phyloP scores from a whole-genome alignment of 1,284 basidiomycete species.

The Paramarasmius palmivorus region DNA sequence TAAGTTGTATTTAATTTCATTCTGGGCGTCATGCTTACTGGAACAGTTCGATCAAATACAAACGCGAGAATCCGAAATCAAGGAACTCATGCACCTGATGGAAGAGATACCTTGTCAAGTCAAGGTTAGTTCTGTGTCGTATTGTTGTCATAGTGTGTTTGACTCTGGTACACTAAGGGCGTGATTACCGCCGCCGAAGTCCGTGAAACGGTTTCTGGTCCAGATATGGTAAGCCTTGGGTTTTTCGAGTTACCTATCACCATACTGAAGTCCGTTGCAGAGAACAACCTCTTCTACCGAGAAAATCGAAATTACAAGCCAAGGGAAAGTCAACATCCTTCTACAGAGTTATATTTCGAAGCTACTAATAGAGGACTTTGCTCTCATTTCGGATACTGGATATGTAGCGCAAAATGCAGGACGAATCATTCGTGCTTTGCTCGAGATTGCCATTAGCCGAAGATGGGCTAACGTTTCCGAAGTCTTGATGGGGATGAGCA shows the following conservation, averaged over 20 bases:
- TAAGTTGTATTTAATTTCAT: conserved; percentile 30
- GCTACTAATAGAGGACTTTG: conserved; percentile 89
- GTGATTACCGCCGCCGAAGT: neutral
- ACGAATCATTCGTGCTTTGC: conserved; percentile 89
- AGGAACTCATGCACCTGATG: conserved; percentile 80
- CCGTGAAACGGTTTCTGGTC: conserved; percentile 2
- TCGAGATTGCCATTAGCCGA: conserved; percentile 92
- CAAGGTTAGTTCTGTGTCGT: conserved; percentile 43
- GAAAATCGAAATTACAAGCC: conserved; percentile 49
- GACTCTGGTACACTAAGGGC: neutral
- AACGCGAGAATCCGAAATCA: conserved; percentile 86
- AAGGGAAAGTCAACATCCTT: conserved; percentile 90
- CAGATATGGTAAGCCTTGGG: neutral
- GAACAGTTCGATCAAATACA: conserved; percentile 94
- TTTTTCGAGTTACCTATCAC: neutral
- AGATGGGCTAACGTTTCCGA: conserved; percentile 87
- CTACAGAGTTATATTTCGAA: conserved; percentile 91
- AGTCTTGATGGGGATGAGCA: conserved; percentile 90
- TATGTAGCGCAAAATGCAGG: conserved; percentile 95
- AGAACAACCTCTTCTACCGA: neutral
- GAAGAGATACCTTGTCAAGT: conserved; percentile 80
- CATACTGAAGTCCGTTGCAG: neutral
- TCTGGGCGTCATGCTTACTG: conserved; percentile 4
- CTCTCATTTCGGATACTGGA: conserved; percentile 92
- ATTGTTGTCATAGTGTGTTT: neutral